These are phyloP conservation scores for Dioscorea dumetorum DNA, from an alignment of 106 monocot genomes.

Conservation along the genomic window DNA sequence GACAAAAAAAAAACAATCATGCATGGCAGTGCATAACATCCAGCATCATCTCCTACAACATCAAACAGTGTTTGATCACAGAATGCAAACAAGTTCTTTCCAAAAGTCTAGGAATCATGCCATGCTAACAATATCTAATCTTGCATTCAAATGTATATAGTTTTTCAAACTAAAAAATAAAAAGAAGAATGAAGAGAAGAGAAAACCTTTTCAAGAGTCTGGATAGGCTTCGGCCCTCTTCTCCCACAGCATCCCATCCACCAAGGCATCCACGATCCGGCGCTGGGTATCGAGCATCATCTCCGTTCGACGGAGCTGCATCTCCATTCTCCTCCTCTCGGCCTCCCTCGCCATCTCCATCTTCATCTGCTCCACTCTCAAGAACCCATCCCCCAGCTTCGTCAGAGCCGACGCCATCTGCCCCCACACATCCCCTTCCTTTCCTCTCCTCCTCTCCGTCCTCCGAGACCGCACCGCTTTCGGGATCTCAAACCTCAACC, in stretches of 20 bases:
- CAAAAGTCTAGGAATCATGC: no score
- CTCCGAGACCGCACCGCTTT: conserved; percentile 57
- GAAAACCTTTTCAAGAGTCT: conserved; percentile 1
- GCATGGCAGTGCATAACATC: no score
- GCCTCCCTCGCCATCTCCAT: conserved; percentile 87
- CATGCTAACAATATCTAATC: no score
- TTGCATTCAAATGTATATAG: no score
- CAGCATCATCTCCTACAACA: no score
- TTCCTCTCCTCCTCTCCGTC: conserved; percentile 2
- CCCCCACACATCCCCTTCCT: conserved; percentile 20
- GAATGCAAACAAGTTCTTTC: no score
- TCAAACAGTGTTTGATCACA: no score
- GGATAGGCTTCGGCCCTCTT: conserved; percentile 30
- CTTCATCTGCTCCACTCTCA: conserved; percentile 89
- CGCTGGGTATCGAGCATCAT: conserved; percentile 74
- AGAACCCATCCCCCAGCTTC: conserved; percentile 69
- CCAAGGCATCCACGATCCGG: conserved; percentile 51
- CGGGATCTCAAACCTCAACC: conserved; percentile 51
- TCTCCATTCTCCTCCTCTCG: conserved; percentile 83
- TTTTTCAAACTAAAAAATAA: not conserved
- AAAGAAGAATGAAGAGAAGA: not conserved
- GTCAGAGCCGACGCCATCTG: conserved; percentile 61
- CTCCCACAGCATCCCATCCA: conserved; percentile 24
- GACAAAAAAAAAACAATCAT: no score
- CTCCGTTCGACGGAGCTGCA: conserved; percentile 81